Evolutionary conservation across 1,139 yeast genomes (phyloP).

Genomic region (Geotrichum fermentans): DNA sequence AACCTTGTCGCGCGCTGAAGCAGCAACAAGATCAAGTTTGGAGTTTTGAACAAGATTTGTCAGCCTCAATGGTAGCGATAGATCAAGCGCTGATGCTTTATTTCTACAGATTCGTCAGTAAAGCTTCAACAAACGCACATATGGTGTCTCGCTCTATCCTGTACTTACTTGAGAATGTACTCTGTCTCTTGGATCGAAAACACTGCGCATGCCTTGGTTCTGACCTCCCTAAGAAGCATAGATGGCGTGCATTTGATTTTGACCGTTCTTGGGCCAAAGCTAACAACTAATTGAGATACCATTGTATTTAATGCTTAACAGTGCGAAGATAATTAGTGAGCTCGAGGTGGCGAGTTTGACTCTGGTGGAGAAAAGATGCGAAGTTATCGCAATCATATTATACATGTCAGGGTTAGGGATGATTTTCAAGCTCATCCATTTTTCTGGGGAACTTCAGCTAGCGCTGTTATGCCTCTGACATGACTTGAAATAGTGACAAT

Average conservation of each 20-base stretch:
- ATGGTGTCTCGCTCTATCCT: no score
- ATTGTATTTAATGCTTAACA: constrained; percentile 8
- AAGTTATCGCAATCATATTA: no score
- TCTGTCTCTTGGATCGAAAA: constrained; percentile 26
- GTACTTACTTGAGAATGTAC: constrained; percentile 28
- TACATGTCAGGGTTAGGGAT: no score
- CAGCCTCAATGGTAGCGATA: constrained; percentile 30
- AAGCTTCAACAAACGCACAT: no score
- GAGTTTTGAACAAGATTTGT: constrained; percentile 31
- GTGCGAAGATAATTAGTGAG: no score
- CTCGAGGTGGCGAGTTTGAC: no score
- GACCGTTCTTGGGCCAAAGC: constrained; percentile 25
- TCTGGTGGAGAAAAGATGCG: no score
- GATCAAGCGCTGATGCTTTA: constrained; percentile 23
- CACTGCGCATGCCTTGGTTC: constrained; percentile 28
- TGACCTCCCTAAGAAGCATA: constrained; percentile 30
- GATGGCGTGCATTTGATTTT: constrained; percentile 30
- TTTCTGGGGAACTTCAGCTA: no score
- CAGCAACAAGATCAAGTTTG: constrained; percentile 28
- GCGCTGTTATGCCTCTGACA: no score
- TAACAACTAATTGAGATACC: constrained; percentile 21
- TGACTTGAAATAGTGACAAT: no score
- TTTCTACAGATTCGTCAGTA: no score
- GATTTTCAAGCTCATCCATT: no score
- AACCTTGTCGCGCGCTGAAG: constrained; percentile 19